These are phyloP conservation scores for Fusarium subglutinans DNA, from an alignment of 2,329 filamentous ascomycete species.

Conservation along the genomic window DNA sequence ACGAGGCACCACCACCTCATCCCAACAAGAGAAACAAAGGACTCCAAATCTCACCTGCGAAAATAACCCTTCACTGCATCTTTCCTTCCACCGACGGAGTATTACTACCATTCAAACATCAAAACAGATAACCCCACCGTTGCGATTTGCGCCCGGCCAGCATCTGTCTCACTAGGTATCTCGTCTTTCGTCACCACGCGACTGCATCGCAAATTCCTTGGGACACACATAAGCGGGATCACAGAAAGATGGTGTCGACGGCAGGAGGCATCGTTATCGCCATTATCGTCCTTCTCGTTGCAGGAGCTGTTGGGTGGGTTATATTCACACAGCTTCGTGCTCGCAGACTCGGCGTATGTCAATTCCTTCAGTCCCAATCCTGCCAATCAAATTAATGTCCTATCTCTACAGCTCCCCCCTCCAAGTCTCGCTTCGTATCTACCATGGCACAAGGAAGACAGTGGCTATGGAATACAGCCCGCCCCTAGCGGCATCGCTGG, in stretches of 20 bases:
- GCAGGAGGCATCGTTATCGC: conserved; percentile 78
- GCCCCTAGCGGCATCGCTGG: conserved; percentile 71
- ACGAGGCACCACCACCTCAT: conserved; percentile 32
- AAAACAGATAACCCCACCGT: not conserved
- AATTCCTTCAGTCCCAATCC: not conserved
- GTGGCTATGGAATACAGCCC: conserved; percentile 61
- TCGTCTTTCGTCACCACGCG: conserved; percentile 7
- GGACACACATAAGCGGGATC: not conserved
- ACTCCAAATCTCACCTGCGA: not conserved
- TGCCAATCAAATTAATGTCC: conserved; percentile 13
- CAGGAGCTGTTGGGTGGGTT: conserved; percentile 71
- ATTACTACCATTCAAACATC: not conserved
- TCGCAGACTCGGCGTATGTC: conserved; percentile 72
- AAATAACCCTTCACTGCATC: not conserved
- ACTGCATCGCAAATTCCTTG: conserved; percentile 12
- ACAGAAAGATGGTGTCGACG: conserved; percentile 62
- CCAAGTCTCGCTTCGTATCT: conserved; percentile 75
- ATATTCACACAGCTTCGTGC: conserved; percentile 78
- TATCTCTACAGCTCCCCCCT: conserved; percentile 68
- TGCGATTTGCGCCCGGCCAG: conserved; percentile 4
- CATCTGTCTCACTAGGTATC: not conserved
- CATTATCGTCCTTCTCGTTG: conserved; percentile 69
- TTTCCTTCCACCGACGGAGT: not conserved
- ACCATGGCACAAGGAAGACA: conserved; percentile 69
- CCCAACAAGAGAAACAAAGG: conserved; percentile 7